Evolutionary conservation across 2,329 filamentous ascomycete genomes (phyloP).

Genomic region (Mycosphaerella sp.): DNA sequence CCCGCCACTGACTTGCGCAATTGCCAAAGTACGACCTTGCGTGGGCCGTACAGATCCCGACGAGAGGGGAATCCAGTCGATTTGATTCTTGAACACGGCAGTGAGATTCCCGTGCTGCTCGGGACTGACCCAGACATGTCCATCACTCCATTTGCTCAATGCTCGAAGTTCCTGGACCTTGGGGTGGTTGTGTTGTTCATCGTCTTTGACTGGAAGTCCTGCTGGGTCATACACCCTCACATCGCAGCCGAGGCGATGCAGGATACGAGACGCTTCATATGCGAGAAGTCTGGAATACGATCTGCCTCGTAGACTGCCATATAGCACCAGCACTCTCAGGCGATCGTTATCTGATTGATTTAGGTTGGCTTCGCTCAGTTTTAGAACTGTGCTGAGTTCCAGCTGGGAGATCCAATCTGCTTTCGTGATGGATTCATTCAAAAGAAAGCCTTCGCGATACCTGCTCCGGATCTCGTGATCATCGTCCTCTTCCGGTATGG

Average conservation of each 20-base stretch:
- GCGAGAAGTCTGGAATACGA: constrained; percentile 58
- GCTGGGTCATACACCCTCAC: constrained; percentile 57
- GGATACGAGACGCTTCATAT: constrained; percentile 54
- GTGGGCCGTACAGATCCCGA: constrained; percentile 59
- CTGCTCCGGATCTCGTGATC: background rate
- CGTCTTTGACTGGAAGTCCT: constrained; percentile 58
- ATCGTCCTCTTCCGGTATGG: constrained; percentile 35
- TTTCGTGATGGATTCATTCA: constrained; percentile 21
- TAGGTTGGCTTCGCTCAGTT: constrained; percentile 48
- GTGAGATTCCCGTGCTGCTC: constrained; percentile 64
- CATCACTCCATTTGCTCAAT: constrained; percentile 59
- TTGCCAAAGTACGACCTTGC: constrained; percentile 57
- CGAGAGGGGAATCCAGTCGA: constrained; percentile 62
- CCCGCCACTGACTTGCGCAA: constrained; percentile 59
- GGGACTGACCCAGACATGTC: constrained; percentile 59
- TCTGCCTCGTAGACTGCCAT: constrained; percentile 53
- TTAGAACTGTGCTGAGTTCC: constrained; percentile 49
- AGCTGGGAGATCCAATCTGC: constrained; percentile 53
- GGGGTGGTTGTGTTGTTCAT: constrained; percentile 50
- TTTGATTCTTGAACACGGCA: constrained; percentile 63
- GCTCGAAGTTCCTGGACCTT: constrained; percentile 59
- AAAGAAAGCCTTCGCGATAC: constrained; percentile 48
- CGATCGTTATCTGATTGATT: constrained; percentile 34
- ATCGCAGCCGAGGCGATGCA: constrained; percentile 60
- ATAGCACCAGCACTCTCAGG: constrained; percentile 55